phyloP scores from a whole-genome alignment of 192 early-diverging fungal genomes.

The Dissophora globulifera region DNA sequence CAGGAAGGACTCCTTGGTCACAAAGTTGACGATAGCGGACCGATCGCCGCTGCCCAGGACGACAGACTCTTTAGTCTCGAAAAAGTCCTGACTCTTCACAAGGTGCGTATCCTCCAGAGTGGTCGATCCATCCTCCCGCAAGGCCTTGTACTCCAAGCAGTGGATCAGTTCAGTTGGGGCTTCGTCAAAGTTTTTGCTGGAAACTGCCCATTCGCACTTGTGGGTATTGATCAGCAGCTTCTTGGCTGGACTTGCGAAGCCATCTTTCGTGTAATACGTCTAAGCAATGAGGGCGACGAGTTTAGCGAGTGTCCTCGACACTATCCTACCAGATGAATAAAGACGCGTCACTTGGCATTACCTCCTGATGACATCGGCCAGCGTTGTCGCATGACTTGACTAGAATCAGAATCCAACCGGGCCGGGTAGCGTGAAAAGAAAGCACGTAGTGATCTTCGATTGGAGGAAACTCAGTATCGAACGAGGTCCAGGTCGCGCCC shows the following conservation, averaged over 20 bases:
- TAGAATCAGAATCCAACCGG: slow-evolving; percentile 73
- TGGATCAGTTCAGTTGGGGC: slow-evolving; percentile 76
- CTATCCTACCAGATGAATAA: no score
- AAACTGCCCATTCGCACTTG: slow-evolving; percentile 80
- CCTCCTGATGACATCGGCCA: slow-evolving; percentile 70
- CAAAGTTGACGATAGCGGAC: slow-evolving; percentile 78
- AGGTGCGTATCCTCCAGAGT: slow-evolving; percentile 60
- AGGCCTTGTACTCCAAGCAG: slow-evolving; percentile 67
- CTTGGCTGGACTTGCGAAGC: slow-evolving; percentile 67
- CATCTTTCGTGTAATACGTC: slow-evolving; percentile 74
- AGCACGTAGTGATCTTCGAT: slow-evolving; percentile 36
- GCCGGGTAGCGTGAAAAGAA: slow-evolving; percentile 77
- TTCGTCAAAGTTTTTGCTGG: slow-evolving; percentile 68
- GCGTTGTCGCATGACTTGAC: slow-evolving; percentile 63
- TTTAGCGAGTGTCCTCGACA: no score
- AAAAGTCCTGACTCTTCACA: slow-evolving; percentile 83
- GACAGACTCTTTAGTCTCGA: slow-evolving; percentile 63
- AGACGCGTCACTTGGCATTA: no score
- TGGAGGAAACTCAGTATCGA: slow-evolving; percentile 59
- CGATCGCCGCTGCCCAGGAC: slow-evolving; percentile 69
- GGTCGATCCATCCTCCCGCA: slow-evolving; percentile 17
- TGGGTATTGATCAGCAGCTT: slow-evolving; percentile 66
- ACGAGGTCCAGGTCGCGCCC: slow-evolving; percentile 67
- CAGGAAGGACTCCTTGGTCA: slow-evolving; percentile 75
- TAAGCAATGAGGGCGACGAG: no score